Percentiles rank a stretch among this genome's conserved stretches.
phyloP scores from a whole-genome alignment of 305 asterid species.

The Solanum hybrid region DNA sequence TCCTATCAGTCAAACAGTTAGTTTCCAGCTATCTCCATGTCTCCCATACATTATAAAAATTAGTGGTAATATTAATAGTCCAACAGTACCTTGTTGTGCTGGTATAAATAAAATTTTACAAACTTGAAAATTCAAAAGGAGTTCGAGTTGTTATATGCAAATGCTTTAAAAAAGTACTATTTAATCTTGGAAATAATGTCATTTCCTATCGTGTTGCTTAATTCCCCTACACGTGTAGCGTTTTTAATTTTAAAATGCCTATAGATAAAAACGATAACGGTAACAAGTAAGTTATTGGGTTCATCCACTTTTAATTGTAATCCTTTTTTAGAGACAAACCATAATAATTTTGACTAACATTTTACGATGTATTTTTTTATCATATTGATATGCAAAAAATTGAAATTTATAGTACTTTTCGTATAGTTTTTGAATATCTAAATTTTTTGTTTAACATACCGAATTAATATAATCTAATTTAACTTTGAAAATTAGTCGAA shows the following conservation, averaged over 20 bases:
- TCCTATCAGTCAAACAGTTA: not conserved
- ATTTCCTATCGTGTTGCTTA: not conserved
- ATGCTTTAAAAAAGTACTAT: slow-evolving; percentile 10
- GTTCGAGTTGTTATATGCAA: slow-evolving; percentile 16
- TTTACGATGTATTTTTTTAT: too few species aligned
- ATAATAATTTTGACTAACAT: too few species aligned
- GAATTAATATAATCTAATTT: too few species aligned
- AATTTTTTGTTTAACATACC: too few species aligned
- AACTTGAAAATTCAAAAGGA: not conserved
- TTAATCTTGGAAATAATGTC: not conserved
- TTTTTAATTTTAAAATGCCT: slow-evolving; percentile 7
- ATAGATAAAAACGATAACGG: slow-evolving; percentile 11
- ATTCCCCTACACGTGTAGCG: slow-evolving; percentile 17
- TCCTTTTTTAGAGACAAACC: too few species aligned
- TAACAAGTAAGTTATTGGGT: too few species aligned
- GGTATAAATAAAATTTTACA: slow-evolving; percentile 6
- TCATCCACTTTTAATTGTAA: too few species aligned
- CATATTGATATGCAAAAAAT: too few species aligned
- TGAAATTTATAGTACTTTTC: too few species aligned
- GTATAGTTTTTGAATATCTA: too few species aligned
- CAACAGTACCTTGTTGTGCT: slow-evolving; percentile 12
- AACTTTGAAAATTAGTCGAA: too few species aligned
- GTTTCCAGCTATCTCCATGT: slow-evolving; percentile 1
- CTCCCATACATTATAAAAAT: slow-evolving; percentile 1
- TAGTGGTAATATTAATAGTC: not conserved